Conservation (phyloP, 179 eudicot genomes). For the Gypsophila paniculata region DNA sequence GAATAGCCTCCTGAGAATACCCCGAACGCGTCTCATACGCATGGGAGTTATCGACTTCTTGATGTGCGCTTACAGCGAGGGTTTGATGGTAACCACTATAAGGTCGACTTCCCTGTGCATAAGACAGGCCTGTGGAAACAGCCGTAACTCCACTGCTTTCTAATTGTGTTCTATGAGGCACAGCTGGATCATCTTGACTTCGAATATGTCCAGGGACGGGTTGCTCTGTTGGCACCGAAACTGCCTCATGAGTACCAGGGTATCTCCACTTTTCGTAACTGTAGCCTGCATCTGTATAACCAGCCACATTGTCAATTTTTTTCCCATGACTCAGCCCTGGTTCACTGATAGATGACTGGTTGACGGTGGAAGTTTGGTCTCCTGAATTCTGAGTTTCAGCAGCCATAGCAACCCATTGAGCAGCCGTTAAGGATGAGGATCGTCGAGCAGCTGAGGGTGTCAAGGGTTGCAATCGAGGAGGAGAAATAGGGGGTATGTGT, state of each 20-base stretch:
- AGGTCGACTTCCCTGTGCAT: constrained; percentile 22
- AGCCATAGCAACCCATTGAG: constrained; percentile 12
- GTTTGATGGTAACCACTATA: constrained; percentile 15
- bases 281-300: neutral
- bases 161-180: constrained; percentile 16
- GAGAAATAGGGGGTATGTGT: neutral
- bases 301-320: constrained; percentile 1
- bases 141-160: constrained; percentile 10
- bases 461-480: constrained; percentile 10
- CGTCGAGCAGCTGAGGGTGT: constrained; percentile 15
- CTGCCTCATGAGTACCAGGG: constrained; percentile 12
- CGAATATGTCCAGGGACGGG: constrained; percentile 13
- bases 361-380: constrained; percentile 8
- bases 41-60: constrained; percentile 8
- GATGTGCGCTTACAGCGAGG: constrained; percentile 13
- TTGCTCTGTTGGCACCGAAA: constrained; percentile 4
- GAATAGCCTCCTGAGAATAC: constrained; percentile 23
- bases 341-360: constrained; percentile 11
- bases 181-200: constrained; percentile 17
- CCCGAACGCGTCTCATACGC: constrained; percentile 7
- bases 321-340: constrained; percentile 12
- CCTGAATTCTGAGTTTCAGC: constrained; percentile 15
- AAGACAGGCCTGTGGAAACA: constrained; percentile 10
- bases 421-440: too few relatives aligned
- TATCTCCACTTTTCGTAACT: neutral